Evolutionary conservation across 495 filamentous ascomycete genomes (phyloP), one percentile per base, ranked within the genome.

Genomic region (Xylaria telfairii): DNA sequence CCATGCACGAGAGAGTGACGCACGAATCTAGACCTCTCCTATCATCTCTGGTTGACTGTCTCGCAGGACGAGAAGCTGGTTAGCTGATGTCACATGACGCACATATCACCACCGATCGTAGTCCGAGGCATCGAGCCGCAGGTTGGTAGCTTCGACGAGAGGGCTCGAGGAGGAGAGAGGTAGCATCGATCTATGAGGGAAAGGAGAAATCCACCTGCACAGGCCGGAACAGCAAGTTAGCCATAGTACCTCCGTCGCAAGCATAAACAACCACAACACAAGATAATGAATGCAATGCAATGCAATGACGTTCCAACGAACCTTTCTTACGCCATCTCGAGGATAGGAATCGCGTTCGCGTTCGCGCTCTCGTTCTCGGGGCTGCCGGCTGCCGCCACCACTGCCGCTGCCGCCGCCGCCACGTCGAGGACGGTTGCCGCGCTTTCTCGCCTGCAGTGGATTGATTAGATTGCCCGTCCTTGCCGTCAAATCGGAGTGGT

Each of bases 251-350:
- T 5, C 10, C n/a, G 41, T 30, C 7, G n/a, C n/a, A n/a, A n/a
- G n/a, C n/a, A n/a, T n/a, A n/a, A n/a, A n/a, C n/a, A n/a, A n/a
- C n/a, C n/a, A n/a, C n/a, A n/a, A n/a, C n/a, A n/a, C n/a, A n/a
- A n/a, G n/a, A n/a, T n/a, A n/a, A n/a, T n/a, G n/a, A n/a, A n/a
- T n/a, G n/a, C n/a, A n/a, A n/a, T 17, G 1, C 41, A 44, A 46
- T 37, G n/a, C 10, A 26, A 26, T 51, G 21, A 0, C 21, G 21
- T 53, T 13, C 15, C 19, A 24, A 69, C 68, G 9, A 28, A 91
- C 88, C 83, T 94, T 95, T 94, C 90, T 94, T 78, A 92, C 86
- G 82, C 91, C 92, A 83, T 93, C 89, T 81, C 90, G 90, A 77
- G 90, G 89, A 77, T 88, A 90, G 37, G 87, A 80, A 65, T 84